These are phyloP conservation scores for Ceratobasidium sp. DNA, from an alignment of 1,284 basidiomycete species.

Conservation along the genomic window DNA sequence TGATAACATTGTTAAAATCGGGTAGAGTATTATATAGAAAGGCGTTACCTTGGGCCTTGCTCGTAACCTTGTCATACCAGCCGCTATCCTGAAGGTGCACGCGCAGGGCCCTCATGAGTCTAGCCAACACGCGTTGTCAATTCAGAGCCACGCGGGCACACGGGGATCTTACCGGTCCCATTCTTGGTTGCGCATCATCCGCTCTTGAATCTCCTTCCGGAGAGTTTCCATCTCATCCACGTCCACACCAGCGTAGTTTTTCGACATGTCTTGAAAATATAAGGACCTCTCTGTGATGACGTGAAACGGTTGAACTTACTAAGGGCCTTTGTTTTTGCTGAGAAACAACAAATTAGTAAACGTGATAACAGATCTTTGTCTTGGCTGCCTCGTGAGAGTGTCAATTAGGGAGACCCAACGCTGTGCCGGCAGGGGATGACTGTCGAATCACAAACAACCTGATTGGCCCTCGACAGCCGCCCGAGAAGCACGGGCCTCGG, in stretches of 20 bases:
- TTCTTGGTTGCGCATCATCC: constrained; percentile 41
- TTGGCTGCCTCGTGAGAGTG: no score
- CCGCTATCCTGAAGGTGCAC: constrained; percentile 36
- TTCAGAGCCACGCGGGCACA: no score
- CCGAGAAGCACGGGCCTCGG: background rate
- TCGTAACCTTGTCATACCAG: constrained; percentile 38
- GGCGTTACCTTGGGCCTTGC: constrained; percentile 29
- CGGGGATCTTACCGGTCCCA: constrained; percentile 28
- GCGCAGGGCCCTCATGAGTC: constrained; percentile 34
- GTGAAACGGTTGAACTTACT: no score
- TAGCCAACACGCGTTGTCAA: background rate
- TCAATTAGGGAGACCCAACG: no score
- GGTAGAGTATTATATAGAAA: background rate
- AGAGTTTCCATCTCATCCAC: constrained; percentile 24
- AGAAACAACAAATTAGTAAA: no score
- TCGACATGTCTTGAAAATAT: constrained; percentile 18
- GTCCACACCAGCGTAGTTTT: constrained; percentile 7
- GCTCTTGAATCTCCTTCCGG: constrained; percentile 34
- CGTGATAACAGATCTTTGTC: no score
- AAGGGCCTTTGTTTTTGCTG: no score
- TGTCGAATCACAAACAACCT: no score
- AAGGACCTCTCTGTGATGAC: no score
- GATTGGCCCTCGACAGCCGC: no score
- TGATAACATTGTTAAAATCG: constrained; percentile 5
- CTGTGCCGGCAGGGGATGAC: no score